These are phyloP conservation scores for Oxyria digyna DNA, from an alignment of 148 eudicot genomes.

Conservation along the genomic window DNA sequence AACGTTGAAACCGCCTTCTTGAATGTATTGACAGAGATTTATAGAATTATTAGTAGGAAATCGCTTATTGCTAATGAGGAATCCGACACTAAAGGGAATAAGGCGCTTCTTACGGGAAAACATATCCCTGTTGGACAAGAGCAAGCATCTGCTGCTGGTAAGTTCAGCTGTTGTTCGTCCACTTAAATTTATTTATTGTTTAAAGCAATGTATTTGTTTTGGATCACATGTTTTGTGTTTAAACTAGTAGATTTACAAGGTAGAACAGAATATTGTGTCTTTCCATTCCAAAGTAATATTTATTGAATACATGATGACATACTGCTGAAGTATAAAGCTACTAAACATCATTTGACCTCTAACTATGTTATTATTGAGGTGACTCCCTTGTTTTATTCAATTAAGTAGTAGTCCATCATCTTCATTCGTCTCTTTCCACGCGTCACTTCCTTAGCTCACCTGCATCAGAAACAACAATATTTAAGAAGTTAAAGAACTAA, in stretches of 20 bases:
- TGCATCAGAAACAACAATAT: background rate
- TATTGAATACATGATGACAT: background rate
- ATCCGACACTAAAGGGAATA: constrained; percentile 36
- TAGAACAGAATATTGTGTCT: background rate
- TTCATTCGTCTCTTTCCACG: background rate
- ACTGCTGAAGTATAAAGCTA: background rate
- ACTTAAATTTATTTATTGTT: constrained; percentile 2
- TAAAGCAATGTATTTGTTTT: constrained; percentile 10
- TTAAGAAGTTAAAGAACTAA: no score
- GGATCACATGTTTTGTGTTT: constrained; percentile 5
- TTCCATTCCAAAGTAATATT: background rate
- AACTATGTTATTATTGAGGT: background rate
- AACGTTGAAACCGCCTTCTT: constrained; percentile 45
- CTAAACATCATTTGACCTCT: background rate
- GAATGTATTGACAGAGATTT: constrained; percentile 32
- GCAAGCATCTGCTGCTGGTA: constrained; percentile 6
- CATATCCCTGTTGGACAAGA: constrained; percentile 17
- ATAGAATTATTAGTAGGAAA: constrained; percentile 33
- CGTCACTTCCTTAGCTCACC: constrained; percentile 10
- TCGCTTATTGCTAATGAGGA: constrained; percentile 18
- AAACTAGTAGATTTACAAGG: background rate
- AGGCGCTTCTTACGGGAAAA: constrained; percentile 19
- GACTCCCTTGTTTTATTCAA: background rate
- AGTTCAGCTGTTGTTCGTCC: background rate
- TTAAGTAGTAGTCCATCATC: background rate